These are phyloP conservation scores for Eutrema heterophyllum DNA, from an alignment of 345 rosid species.

Conservation along the genomic window DNA sequence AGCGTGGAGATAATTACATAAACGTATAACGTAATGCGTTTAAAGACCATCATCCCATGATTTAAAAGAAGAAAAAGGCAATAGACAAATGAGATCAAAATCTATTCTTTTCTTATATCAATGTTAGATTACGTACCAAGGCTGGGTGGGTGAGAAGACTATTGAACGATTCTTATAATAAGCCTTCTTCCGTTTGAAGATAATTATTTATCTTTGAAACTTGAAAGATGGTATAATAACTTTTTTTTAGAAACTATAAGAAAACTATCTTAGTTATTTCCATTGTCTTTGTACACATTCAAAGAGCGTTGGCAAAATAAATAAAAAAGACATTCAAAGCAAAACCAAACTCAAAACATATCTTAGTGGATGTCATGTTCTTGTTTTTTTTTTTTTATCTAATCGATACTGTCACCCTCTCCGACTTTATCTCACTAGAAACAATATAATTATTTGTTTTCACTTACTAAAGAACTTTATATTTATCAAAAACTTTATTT, in stretches of 20 bases:
- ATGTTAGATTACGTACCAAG: not conserved
- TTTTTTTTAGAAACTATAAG: too few relatives aligned
- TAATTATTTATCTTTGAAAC: too few relatives aligned
- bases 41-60: too few relatives aligned
- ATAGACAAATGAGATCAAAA: not conserved
- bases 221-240: too few relatives aligned
- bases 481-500: not conserved
- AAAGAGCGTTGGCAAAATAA: not conserved
- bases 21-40: too few relatives aligned
- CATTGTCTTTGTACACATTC: not conserved
- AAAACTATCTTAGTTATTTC: not conserved
- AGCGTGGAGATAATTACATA: too few relatives aligned
- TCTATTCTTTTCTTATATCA: not conserved
- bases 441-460: slow-evolving; percentile 4
- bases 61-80: not conserved
- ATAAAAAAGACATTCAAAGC: not conserved
- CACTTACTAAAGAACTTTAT: not conserved
- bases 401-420: not conserved
- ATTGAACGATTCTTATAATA: not conserved
- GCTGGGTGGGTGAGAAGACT: not conserved
- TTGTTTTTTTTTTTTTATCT: not conserved
- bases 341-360: not conserved
- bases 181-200: not conserved
- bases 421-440: slow-evolving; percentile 20
- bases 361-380: slow-evolving; percentile 27